phyloP scores from a whole-genome alignment of 805 yeast species.

The Maudiozyma serrabonitensis region DNA sequence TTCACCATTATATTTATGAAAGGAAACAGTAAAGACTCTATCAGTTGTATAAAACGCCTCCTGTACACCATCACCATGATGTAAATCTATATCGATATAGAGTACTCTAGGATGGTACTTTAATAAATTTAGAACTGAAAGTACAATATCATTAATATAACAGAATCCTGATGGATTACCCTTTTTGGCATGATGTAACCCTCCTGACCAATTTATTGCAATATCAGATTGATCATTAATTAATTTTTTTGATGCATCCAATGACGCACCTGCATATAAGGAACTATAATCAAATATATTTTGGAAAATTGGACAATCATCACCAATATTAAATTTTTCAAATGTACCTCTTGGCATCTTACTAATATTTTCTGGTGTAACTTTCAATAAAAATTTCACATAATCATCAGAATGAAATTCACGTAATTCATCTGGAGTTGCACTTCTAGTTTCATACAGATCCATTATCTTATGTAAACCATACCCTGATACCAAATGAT shows the following conservation, averaged over 20 bases:
- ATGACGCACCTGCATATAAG: conserved; percentile 79
- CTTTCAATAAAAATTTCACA: conserved; percentile 60
- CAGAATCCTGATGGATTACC: conserved; percentile 87
- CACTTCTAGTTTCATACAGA: conserved; percentile 70
- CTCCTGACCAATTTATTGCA: conserved; percentile 91
- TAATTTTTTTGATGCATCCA: conserved; percentile 82
- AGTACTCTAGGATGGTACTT: conserved; percentile 78
- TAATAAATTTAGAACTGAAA: conserved; percentile 70
- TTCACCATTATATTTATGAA: conserved; percentile 83
- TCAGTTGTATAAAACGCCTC: conserved; percentile 90
- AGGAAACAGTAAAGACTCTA: conserved; percentile 81
- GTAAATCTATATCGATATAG: conserved; percentile 84
- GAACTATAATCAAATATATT: conserved; percentile 69
- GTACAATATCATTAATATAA: conserved; percentile 80
- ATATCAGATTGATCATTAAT: conserved; percentile 78
- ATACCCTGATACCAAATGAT: conserved; percentile 78
- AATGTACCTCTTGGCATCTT: conserved; percentile 41
- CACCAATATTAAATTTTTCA: conserved; percentile 85
- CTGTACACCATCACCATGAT: conserved; percentile 93
- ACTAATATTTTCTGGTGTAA: conserved; percentile 61
- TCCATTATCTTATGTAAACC: conserved; percentile 87
- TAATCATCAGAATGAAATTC: conserved; percentile 86
- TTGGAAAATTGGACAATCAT: conserved; percentile 81
- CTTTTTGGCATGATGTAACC: conserved; percentile 87
- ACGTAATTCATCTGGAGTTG: conserved; percentile 68